A percentile compares a stretch with the other conserved stretches of the same genome.
phyloP scores from a whole-genome alignment of 139 green algal species.

The Nannochloris sp. region DNA sequence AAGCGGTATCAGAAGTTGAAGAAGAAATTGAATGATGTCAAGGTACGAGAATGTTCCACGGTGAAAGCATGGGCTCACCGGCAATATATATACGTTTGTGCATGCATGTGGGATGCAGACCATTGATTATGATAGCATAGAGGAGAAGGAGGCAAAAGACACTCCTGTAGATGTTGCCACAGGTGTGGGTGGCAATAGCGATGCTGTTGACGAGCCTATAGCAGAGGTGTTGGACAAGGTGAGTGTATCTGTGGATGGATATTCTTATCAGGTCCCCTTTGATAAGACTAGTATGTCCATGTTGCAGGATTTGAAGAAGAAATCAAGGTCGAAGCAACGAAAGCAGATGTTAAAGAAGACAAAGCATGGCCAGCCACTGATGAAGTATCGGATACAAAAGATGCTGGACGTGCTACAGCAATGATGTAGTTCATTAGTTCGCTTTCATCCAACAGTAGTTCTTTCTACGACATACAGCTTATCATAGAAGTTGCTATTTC shows the following conservation, averaged over 20 bases:
- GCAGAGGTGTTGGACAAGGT: constrained; percentile 5
- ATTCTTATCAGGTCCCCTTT: constrained; percentile 11
- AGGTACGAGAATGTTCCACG: not conserved
- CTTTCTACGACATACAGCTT: too few species aligned
- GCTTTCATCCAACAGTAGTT: too few species aligned
- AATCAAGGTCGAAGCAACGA: constrained; percentile 6
- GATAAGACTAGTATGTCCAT: too few species aligned
- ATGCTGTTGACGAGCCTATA: not conserved
- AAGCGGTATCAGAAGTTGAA: constrained; percentile 28
- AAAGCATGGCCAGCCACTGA: constrained; percentile 48
- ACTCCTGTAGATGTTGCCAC: not conserved
- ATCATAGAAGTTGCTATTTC: too few species aligned
- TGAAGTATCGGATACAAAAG: constrained; percentile 54
- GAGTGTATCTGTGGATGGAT: not conserved
- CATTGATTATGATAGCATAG: too few species aligned
- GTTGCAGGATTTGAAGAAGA: not conserved
- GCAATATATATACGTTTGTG: too few species aligned
- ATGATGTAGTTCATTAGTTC: too few species aligned
- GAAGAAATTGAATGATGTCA: not conserved
- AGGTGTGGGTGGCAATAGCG: not conserved
- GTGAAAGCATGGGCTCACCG: not conserved
- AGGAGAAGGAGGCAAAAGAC: too few species aligned
- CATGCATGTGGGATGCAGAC: too few species aligned
- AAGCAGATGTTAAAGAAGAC: constrained; percentile 38
- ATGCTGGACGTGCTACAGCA: constrained; percentile 9